These are phyloP conservation scores for Vickermania ingenoplastis DNA, from an alignment of 208 protist species.

Conservation along the genomic window DNA sequence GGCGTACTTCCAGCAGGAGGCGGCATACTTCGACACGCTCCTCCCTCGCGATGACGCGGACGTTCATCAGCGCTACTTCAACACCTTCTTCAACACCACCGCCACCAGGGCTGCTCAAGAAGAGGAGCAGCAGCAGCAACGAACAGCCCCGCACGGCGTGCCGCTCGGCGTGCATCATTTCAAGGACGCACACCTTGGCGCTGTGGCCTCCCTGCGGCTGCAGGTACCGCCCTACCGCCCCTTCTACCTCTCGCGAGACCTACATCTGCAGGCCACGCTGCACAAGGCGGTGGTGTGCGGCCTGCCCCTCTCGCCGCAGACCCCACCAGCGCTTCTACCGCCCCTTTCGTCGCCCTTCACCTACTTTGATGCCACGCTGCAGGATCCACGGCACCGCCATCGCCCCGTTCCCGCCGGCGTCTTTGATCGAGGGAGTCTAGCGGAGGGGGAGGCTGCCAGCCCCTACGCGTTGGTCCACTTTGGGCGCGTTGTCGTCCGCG, in stretches of 20 bases:
- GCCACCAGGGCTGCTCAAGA: too few species aligned
- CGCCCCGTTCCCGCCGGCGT: not conserved
- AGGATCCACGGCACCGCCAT: not conserved
- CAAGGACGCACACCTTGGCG: conserved; percentile 4
- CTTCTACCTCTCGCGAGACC: conserved; percentile 54
- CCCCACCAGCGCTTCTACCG: not conserved
- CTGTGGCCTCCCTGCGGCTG: conserved; percentile 48
- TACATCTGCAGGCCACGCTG: conserved; percentile 63
- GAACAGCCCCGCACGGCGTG: conserved; percentile 25
- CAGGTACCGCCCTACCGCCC: conserved; percentile 31
- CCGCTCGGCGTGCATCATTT: conserved; percentile 29
- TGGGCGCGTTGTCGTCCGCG: conserved; percentile 51
- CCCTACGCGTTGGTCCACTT: conserved; percentile 49
- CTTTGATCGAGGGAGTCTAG: not conserved
- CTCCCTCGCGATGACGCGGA: not conserved
- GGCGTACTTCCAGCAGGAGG: not conserved
- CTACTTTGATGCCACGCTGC: not conserved
- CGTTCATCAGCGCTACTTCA: not conserved
- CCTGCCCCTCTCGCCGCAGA: conserved; percentile 15
- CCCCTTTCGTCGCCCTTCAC: not conserved
- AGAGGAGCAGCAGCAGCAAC: conserved; percentile 7
- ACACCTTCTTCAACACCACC: not conserved
- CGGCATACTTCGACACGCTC: not conserved
- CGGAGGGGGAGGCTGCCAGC: conserved; percentile 4
- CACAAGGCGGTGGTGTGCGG: conserved; percentile 85